Evolutionary conservation across 169 alveolate species (phyloP).

Genomic region (Cryptosporidium bovis): DNA sequence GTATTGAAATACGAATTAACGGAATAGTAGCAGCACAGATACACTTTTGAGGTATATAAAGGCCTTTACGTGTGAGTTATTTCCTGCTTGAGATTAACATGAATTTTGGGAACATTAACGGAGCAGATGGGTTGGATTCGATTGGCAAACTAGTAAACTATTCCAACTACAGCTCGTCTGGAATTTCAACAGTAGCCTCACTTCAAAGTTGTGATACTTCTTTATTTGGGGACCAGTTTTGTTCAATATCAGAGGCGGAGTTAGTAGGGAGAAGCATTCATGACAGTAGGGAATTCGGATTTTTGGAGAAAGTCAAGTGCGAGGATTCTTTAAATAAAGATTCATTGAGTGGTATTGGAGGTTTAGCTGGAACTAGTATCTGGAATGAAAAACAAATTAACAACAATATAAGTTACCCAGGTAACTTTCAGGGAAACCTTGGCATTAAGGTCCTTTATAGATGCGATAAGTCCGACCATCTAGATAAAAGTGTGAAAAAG

Average conservation of each 20-base stretch:
- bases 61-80: no score
- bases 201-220: constrained; percentile 26
- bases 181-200: constrained; percentile 59
- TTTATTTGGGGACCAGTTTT: constrained; percentile 24
- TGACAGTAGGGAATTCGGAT: no score
- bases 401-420: background rate
- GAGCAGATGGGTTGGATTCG: background rate
- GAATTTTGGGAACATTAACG: background rate
- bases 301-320: background rate
- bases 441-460: background rate
- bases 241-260: constrained; percentile 5
- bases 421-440: background rate
- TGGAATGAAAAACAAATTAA: background rate
- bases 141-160: background rate
- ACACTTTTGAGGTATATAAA: no score
- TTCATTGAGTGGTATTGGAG: background rate
- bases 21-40: no score
- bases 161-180: constrained; percentile 10
- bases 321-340: background rate
- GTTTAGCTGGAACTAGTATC: background rate
- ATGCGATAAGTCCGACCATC: no score
- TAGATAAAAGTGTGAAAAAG: no score
- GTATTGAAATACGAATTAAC: no score
- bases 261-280: background rate
- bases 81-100: background rate